A percentile compares a stretch with the other conserved stretches of the same genome.
Conservation (phyloP, 176 grass and related monocot genomes). For the Hordeum marinum region DNA sequence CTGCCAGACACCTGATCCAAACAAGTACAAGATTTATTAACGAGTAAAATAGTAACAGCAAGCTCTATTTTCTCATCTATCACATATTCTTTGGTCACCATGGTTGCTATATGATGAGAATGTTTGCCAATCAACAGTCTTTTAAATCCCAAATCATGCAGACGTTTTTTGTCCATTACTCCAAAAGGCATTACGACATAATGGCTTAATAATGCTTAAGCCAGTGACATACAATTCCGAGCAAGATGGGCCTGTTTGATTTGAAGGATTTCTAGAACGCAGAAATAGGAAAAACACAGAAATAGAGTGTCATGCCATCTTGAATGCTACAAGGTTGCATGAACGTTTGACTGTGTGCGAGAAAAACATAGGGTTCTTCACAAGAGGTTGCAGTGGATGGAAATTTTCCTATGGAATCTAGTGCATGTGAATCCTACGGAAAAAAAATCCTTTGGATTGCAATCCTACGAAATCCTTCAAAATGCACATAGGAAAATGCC, state of each 20-base stretch:
- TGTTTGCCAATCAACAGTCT: neutral
- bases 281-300: no score
- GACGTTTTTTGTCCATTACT: neutral
- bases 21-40: constrained; percentile 21
- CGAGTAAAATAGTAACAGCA: neutral
- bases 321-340: no score
- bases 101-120: neutral
- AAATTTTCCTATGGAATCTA: no score
- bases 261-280: no score
- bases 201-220: neutral
- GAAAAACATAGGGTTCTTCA: no score
- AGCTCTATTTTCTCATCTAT: neutral
- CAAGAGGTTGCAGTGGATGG: no score
- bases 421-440: no score
- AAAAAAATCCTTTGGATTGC: no score
- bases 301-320: no score
- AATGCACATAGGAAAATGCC: no score
- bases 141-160: neutral
- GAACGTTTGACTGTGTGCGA: no score
- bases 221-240: neutral
- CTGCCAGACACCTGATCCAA: constrained; percentile 59
- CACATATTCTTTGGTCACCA: neutral
- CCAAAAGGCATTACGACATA: neutral
- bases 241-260: neutral
- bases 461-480: no score